These are phyloP conservation scores for Lipomyces japonicus DNA, from an alignment of 805 yeast species.

Conservation along the genomic window DNA sequence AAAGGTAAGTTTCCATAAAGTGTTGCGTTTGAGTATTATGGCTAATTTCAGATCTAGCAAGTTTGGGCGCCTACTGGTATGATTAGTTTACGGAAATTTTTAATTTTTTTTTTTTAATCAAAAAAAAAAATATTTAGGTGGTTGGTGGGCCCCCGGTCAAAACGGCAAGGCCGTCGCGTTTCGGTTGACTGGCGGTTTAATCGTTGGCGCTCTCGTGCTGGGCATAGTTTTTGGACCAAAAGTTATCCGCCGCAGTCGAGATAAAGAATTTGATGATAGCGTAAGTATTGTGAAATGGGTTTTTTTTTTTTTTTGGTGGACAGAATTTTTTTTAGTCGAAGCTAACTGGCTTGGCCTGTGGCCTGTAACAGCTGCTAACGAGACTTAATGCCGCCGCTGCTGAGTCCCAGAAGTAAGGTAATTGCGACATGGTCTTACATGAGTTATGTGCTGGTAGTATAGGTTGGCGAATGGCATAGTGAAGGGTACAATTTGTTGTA, in stretches of 20 bases:
- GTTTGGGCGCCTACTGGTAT: slow-evolving; percentile 31
- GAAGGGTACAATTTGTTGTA: no score
- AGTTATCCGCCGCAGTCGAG: slow-evolving; percentile 3
- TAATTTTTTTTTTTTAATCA: not conserved
- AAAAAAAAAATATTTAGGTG: slow-evolving; percentile 48
- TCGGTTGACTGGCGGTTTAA: slow-evolving; percentile 37
- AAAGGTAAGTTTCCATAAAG: slow-evolving; percentile 21
- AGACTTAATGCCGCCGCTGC: no score
- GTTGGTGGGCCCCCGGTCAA: slow-evolving; percentile 54
- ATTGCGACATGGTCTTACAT: no score
- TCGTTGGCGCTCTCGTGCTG: slow-evolving; percentile 17
- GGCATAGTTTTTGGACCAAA: slow-evolving; percentile 14
- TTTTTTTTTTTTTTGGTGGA: not conserved
- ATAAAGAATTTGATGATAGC: no score
- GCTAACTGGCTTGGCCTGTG: no score
- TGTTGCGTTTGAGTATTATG: not conserved
- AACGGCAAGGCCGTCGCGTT: slow-evolving; percentile 49
- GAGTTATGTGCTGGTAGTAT: no score
- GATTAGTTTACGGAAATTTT: not conserved
- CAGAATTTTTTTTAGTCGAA: not conserved
- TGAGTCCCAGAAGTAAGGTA: no score
- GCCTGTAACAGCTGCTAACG: no score
- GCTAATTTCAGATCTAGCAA: slow-evolving; percentile 24
- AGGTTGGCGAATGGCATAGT: no score
- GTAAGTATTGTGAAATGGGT: not conserved